Base-by-base conservation (phyloP, 2,329 filamentous ascomycete genomes). In the Fusarium sp. region DNA sequence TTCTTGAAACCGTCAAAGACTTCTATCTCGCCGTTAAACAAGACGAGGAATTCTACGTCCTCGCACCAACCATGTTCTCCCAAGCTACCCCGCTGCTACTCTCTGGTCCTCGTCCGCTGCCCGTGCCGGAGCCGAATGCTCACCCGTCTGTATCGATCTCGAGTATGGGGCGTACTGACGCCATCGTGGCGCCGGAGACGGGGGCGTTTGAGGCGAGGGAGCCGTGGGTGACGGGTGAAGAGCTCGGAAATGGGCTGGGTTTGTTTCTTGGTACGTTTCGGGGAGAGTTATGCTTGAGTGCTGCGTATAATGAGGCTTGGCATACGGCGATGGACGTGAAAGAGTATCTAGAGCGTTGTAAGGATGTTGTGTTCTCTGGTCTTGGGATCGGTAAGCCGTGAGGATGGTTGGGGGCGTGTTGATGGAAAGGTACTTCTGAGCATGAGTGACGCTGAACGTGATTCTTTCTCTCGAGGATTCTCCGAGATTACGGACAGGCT, bases 181-280 rank as follows among this genome's bases (percentile, higher is more conserved):
- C 70, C 14, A 77, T 84, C 1, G 77, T 86, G 3, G 36, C 61
- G 1, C 77, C 77, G 2, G 70, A 65, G 6, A 71, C 73, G 6
- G 82, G 80, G 0, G 30, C 44, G 0, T 76, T 85, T 3, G 74
- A 79, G 17, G 66, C 82, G 0, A 54, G 78, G 5, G 72, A 82
- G 18, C 83, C 84, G 2, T 86, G 85, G 84, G 84, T 85, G 0
- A 85, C 84, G 0, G 84, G 84, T 0, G 85, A 86, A 62, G 84
- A 86, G 63, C 75, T 86, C 5, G 79, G 83, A 0, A 85, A 75
- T 32, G 80, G 81, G 1, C 24, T 82, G 20, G 82, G 76, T 0
- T n/a, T 86, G n/a, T 86, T 84, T 42, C 66, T 86, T 24, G 83
- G 81, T 0, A 85, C 81, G 0, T 85, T 80, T 60, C 74, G 78